Base-by-base conservation (phyloP, 208 protist genomes). In the Sergeia podlipaevii region DNA sequence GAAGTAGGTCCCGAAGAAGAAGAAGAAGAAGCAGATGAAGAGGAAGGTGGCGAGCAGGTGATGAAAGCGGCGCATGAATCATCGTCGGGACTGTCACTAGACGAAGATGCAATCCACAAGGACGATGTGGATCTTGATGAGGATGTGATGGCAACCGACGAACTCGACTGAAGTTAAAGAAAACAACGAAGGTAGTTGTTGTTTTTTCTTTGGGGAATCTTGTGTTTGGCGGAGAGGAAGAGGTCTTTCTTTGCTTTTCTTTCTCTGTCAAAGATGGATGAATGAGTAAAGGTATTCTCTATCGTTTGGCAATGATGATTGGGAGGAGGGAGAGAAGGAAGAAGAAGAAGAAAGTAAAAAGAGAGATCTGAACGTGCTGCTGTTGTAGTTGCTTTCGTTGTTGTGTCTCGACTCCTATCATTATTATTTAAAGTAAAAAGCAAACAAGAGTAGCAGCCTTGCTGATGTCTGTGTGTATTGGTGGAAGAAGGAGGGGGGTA, bases 11-110 rank as follows among this genome's bases (percentile, higher is more conserved):
- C 39, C n/a, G 63, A 57, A 29, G 51, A 26, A 52, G 46, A 50
- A 32, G 67, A 37, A 10, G 77, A 81, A 21, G 67, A 76, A 27
- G 60, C 63, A n/a, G 39, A 34, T 20, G 67, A 70, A 17, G 63
- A 62, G 34, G 60, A 65, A 20, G 50, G 55, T 17, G 4, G 27
- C 10, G 41, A 60, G 15, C 17, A 51, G 7, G 47, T 30, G 28
- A 13, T 54, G 29, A 37, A 6, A 18, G 21, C 36, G 8, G 50
- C 17, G 21, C 29, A 11, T 29, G 28, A 27, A 17, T 37, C n/a
- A 34, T n/a, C 34, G 3, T 18, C 33, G 15, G 17, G 8, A 13
- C 18, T 38, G 13, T 38, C 34, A 38, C 15, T 15, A 10, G 21
- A 7, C 7, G 13, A 43, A 36, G 24, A 17, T 11, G 23, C 2